These are phyloP conservation scores for Fusarium sterilihyphosum DNA, from an alignment of 2,329 filamentous ascomycete species.

Conservation along the genomic window DNA sequence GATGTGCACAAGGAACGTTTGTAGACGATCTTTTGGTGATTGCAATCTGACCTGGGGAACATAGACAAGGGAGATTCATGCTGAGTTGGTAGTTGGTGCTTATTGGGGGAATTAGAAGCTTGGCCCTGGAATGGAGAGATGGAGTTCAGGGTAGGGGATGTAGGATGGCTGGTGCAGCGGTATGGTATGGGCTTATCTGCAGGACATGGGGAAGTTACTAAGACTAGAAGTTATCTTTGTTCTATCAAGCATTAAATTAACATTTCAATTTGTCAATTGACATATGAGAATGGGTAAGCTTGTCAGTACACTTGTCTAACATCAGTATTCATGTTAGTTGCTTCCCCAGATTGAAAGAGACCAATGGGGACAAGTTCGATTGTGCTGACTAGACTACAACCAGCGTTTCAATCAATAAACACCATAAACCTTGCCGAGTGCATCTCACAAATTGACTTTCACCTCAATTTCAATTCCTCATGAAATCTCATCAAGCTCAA, in stretches of 20 bases:
- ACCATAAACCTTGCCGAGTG: not conserved
- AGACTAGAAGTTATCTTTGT: not conserved
- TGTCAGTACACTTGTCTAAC: not conserved
- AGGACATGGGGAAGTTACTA: not conserved
- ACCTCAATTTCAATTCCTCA: not conserved
- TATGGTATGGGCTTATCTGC: constrained; percentile 1
- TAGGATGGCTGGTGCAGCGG: not conserved
- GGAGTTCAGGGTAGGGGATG: constrained; percentile 14
- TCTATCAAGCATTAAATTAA: not conserved
- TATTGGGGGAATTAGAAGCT: constrained; percentile 5
- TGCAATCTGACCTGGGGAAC: not conserved
- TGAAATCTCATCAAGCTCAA: not conserved
- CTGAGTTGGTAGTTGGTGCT: not conserved
- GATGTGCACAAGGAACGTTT: constrained; percentile 19
- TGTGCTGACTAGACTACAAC: constrained; percentile 36
- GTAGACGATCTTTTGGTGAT: constrained; percentile 10
- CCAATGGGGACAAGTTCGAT: constrained; percentile 37
- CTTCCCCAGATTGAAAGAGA: not conserved
- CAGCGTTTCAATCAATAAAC: not conserved
- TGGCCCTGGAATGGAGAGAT: not conserved
- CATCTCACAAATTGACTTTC: not conserved
- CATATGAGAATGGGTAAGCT: not conserved
- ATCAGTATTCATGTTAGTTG: not conserved
- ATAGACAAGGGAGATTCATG: not conserved
- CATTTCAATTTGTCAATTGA: not conserved